Conservation (phyloP, 2,329 filamentous ascomycete species). For the Septoria linicola region DNA sequence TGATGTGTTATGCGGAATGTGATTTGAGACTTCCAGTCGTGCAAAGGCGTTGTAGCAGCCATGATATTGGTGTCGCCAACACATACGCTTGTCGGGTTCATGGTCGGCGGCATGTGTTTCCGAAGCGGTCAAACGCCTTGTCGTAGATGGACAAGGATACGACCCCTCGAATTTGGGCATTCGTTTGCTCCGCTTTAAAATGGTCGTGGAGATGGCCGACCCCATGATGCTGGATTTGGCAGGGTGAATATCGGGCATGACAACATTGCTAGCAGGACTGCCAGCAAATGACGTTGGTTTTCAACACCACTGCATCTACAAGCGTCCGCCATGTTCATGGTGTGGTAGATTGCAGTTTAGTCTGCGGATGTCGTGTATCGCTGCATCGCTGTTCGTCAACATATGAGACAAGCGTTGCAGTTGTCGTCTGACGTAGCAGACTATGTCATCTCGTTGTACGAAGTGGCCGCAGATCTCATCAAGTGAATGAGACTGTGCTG, state of each 20-base stretch:
- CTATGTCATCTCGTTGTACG: too few species aligned
- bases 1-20: conserved; percentile 6
- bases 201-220: conserved; percentile 1
- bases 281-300: conserved; percentile 1
- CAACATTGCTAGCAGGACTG: not conserved
- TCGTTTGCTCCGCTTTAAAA: not conserved
- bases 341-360: too few species aligned
- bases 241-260: conserved; percentile 7
- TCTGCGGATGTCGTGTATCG: too few species aligned
- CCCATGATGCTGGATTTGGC: conserved; percentile 1
- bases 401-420: too few species aligned
- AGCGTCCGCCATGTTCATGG: not conserved
- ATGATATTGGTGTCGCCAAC: conserved; percentile 4
- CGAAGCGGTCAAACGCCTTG: not conserved
- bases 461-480: too few species aligned
- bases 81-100: conserved; percentile 5
- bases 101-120: too few species aligned
- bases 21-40: not conserved
- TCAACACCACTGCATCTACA: not conserved
- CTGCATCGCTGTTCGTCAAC: too few species aligned
- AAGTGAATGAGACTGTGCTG: too few species aligned
- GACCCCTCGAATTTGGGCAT: conserved; percentile 2
- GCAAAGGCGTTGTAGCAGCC: not conserved
- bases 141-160: conserved; percentile 3
- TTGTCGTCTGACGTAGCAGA: too few species aligned